Percentiles rank a stretch among this genome's conserved stretches.
Evolutionary conservation across 345 rosid species (phyloP).

Genomic region (Acer campestre): DNA sequence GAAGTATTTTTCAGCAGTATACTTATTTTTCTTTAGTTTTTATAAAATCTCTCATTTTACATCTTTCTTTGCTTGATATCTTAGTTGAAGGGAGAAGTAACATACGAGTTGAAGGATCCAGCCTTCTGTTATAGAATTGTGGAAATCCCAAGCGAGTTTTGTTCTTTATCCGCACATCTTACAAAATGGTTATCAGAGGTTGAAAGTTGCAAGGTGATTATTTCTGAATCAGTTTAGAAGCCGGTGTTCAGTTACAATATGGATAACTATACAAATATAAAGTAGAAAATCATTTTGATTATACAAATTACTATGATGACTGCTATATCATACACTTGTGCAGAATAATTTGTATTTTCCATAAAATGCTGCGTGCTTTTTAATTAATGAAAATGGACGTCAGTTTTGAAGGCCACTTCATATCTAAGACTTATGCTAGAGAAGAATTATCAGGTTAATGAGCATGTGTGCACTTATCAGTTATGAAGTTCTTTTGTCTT

Average conservation of each 20-base stretch:
- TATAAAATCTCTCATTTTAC: conserved; percentile 12
- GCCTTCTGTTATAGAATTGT: conserved; percentile 72
- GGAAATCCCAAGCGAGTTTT: conserved; percentile 60
- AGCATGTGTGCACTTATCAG: neutral
- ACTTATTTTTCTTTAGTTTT: neutral
- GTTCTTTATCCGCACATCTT: conserved; percentile 61
- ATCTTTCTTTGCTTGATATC: conserved; percentile 26
- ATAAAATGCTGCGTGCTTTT: neutral
- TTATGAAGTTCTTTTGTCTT: conserved; percentile 9
- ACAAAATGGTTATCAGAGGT: conserved; percentile 82
- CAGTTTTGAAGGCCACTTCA: conserved; percentile 11
- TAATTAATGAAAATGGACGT: neutral
- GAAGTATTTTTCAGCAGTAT: neutral
- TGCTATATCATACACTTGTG: neutral
- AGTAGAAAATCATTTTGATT: neutral
- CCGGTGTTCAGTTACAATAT: neutral
- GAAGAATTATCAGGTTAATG: conserved; percentile 1
- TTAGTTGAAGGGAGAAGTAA: conserved; percentile 83
- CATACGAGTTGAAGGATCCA: conserved; percentile 75
- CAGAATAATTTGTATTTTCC: neutral
- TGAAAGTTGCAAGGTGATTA: conserved; percentile 74
- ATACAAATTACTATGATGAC: neutral
- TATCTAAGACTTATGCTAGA: neutral
- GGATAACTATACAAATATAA: neutral
- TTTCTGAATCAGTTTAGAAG: conserved; percentile 19